Evolutionary conservation across 768 basidiomycete genomes (phyloP).

Genomic region (Podaxis pistillaris): DNA sequence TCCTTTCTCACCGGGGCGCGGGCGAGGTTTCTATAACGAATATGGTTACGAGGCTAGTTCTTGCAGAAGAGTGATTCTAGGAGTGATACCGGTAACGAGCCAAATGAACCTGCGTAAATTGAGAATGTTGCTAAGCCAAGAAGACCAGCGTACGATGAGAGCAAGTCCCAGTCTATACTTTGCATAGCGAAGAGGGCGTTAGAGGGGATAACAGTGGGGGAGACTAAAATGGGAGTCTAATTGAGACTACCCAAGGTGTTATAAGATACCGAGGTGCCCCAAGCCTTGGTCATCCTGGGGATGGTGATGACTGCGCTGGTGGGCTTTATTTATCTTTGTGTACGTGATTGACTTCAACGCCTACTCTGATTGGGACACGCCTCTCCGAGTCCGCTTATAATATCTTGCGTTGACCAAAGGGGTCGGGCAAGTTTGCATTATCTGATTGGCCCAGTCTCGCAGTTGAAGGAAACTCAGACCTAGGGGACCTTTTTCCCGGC

Average conservation of each 20-base stretch:
- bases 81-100: slow-evolving; percentile 60
- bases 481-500: not conserved
- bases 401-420: not conserved
- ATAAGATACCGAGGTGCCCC: slow-evolving; percentile 2
- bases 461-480: not conserved
- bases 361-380: not conserved
- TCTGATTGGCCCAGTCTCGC: not conserved
- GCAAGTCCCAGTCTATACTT: slow-evolving; percentile 51
- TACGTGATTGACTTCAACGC: not conserved
- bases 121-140: slow-evolving; percentile 62
- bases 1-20: slow-evolving; percentile 19
- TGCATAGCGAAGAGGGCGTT: not conserved
- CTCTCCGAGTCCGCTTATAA: not conserved
- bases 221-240: not conserved
- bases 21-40: slow-evolving; percentile 21
- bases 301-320: not conserved
- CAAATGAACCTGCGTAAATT: slow-evolving; percentile 69
- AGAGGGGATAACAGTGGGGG: not conserved
- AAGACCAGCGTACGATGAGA: slow-evolving; percentile 70
- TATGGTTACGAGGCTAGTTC: not conserved
- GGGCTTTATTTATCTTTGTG: slow-evolving; percentile 3
- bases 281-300: not conserved
- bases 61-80: slow-evolving; percentile 3
- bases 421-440: not conserved
- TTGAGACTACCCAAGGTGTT: not conserved